Evolutionary conservation across 2,329 filamentous ascomycete genomes (phyloP).

Genomic region (Fusarium sp.): DNA sequence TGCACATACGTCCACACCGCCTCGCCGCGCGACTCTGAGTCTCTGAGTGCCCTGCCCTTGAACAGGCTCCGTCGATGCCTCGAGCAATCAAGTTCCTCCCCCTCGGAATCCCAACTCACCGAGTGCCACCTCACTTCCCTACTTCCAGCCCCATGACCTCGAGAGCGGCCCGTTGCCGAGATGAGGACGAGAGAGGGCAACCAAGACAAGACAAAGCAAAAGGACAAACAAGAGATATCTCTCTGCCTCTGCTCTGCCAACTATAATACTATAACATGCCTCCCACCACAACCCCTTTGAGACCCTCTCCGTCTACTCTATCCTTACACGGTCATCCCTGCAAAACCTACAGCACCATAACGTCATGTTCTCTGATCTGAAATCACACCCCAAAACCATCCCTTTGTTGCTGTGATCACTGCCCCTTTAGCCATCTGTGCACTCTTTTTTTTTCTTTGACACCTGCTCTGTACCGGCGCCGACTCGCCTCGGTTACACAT

Average conservation of each 20-base stretch:
- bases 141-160: conserved; percentile 42
- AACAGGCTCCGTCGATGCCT: conserved; percentile 24
- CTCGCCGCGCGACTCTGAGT: conserved; percentile 33
- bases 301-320: conserved; percentile 23
- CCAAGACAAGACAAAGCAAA: conserved; percentile 20
- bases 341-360: conserved; percentile 20
- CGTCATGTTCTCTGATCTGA: conserved; percentile 40
- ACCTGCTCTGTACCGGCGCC: conserved; percentile 11
- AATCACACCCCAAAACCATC: conserved; percentile 23
- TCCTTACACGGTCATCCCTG: conserved; percentile 36
- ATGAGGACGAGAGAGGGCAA: conserved; percentile 27
- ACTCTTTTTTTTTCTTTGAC: neutral
- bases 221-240: conserved; percentile 38
- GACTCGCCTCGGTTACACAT: conserved; percentile 36
- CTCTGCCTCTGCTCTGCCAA: conserved; percentile 17
- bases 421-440: conserved; percentile 12
- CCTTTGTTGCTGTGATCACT: conserved; percentile 29
- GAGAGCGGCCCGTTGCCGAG: conserved; percentile 34
- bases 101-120: conserved; percentile 39
- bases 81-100: conserved; percentile 38
- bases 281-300: conserved; percentile 23
- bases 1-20: conserved; percentile 43
- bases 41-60: conserved; percentile 30
- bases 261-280: conserved; percentile 27
- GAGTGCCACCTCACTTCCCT: conserved; percentile 45